phyloP scores from a whole-genome alignment of 805 yeast species.

The Dipodascus albidus region DNA sequence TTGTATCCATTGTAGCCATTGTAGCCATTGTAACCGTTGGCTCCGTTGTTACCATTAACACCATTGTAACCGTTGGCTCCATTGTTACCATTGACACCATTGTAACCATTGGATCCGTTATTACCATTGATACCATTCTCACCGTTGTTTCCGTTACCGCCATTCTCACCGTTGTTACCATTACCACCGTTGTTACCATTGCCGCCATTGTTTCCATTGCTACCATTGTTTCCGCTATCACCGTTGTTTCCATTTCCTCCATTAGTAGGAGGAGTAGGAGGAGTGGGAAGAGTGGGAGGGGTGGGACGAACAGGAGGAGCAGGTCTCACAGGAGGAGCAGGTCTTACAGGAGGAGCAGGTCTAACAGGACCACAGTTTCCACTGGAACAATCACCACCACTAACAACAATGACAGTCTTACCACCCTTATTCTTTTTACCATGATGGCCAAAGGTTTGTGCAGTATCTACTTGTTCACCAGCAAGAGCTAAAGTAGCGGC shows the following conservation, averaged over 20 bases:
- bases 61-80: constrained; percentile 3
- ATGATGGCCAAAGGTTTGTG: neutral
- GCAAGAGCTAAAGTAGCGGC: neutral
- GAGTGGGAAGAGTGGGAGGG: neutral
- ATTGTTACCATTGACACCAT: constrained; percentile 1
- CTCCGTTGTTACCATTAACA: neutral
- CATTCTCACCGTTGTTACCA: constrained; percentile 1
- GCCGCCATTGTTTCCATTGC: constrained; percentile 2
- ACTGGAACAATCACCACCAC: neutral
- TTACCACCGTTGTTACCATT: neutral
- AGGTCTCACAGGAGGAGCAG: neutral
- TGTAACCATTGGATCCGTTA: neutral
- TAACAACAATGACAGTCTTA: neutral
- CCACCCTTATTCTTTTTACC: neutral
- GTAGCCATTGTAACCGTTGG: neutral
- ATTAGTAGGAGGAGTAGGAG: neutral
- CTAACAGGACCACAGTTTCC: constrained; percentile 1
- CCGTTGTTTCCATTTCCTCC: constrained; percentile 2
- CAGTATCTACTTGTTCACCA: neutral
- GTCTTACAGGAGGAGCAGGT: neutral
- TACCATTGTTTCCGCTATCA: constrained; percentile 2
- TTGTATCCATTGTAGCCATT: constrained; percentile 2
- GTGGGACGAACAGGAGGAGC: neutral
- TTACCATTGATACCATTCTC: neutral
- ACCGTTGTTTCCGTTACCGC: neutral